phyloP scores from a whole-genome alignment of 1,284 basidiomycete genomes.

The Rhodofomes roseus region DNA sequence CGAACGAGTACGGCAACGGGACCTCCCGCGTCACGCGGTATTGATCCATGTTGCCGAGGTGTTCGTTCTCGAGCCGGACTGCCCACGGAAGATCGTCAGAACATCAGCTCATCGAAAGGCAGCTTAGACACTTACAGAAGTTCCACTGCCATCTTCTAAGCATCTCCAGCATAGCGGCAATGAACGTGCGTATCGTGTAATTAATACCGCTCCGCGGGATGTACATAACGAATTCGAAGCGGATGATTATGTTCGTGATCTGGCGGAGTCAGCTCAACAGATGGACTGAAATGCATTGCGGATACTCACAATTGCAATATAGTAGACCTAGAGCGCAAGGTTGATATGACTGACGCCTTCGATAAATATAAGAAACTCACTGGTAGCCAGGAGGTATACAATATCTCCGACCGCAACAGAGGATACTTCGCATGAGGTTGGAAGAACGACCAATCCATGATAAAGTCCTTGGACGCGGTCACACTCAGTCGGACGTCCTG shows the following conservation, averaged over 20 bases:
- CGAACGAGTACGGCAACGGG: constrained; percentile 69
- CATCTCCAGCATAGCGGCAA: constrained; percentile 75
- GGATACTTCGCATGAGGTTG: constrained; percentile 52
- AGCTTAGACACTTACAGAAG: constrained; percentile 55
- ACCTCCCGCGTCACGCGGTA: constrained; percentile 81
- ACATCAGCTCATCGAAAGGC: not conserved
- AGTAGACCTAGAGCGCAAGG: constrained; percentile 53
- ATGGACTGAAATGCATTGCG: not conserved
- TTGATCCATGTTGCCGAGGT: constrained; percentile 81
- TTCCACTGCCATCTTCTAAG: constrained; percentile 89
- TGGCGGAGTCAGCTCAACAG: constrained; percentile 23
- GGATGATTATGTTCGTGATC: constrained; percentile 70
- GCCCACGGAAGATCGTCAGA: constrained; percentile 1
- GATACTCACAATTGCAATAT: constrained; percentile 61
- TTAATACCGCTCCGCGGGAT: constrained; percentile 53
- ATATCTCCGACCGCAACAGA: constrained; percentile 73
- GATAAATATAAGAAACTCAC: constrained; percentile 38
- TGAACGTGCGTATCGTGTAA: constrained; percentile 59
- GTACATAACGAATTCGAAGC: constrained; percentile 84
- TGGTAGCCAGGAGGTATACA: constrained; percentile 58
- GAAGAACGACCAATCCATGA: constrained; percentile 85
- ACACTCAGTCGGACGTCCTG: not conserved
- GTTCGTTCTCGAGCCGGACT: constrained; percentile 86
- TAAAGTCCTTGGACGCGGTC: constrained; percentile 49
- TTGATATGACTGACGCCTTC: not conserved